phyloP scores from a whole-genome alignment of 176 grass and related monocot species.

The Aegilops umbellulata region DNA sequence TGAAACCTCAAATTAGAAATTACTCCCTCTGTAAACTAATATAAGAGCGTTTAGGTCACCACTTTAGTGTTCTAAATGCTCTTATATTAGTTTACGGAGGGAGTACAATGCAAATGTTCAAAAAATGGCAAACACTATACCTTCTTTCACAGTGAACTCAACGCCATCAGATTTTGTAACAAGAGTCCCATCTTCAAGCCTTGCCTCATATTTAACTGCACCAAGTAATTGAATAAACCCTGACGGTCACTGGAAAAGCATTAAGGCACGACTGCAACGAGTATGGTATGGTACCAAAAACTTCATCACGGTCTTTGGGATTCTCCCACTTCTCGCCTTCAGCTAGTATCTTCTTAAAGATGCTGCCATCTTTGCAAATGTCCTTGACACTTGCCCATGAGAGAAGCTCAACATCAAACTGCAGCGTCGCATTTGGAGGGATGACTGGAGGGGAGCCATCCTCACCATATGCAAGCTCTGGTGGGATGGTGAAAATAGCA shows the following conservation, averaged over 20 bases:
- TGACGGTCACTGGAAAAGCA: neutral
- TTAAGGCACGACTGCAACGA: neutral
- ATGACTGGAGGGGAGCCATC: conserved; percentile 73
- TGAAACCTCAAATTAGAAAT: conserved; percentile 11
- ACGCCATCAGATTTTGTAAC: conserved; percentile 71
- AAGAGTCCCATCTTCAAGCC: conserved; percentile 71
- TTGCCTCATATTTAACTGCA: conserved; percentile 76
- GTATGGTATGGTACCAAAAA: conserved; percentile 54
- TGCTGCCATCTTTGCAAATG: conserved; percentile 85
- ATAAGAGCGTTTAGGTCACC: too few species aligned
- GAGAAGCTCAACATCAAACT: conserved; percentile 82
- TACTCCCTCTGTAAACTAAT: too few species aligned
- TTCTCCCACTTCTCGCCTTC: conserved; percentile 94
- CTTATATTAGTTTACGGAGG: too few species aligned
- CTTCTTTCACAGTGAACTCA: conserved; percentile 80
- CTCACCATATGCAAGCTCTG: conserved; percentile 78
- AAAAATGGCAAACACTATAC: conserved; percentile 20
- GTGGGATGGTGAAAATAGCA: conserved; percentile 79
- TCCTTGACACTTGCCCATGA: conserved; percentile 79
- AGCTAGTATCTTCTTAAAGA: conserved; percentile 68
- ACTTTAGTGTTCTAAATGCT: too few species aligned
- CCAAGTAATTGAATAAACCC: conserved; percentile 3
- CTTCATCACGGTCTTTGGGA: conserved; percentile 79
- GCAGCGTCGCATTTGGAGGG: conserved; percentile 68
- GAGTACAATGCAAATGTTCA: neutral